These are phyloP conservation scores for Aspergillus nidulans DNA, from an alignment of 495 filamentous ascomycete genomes.

Conservation along the genomic window DNA sequence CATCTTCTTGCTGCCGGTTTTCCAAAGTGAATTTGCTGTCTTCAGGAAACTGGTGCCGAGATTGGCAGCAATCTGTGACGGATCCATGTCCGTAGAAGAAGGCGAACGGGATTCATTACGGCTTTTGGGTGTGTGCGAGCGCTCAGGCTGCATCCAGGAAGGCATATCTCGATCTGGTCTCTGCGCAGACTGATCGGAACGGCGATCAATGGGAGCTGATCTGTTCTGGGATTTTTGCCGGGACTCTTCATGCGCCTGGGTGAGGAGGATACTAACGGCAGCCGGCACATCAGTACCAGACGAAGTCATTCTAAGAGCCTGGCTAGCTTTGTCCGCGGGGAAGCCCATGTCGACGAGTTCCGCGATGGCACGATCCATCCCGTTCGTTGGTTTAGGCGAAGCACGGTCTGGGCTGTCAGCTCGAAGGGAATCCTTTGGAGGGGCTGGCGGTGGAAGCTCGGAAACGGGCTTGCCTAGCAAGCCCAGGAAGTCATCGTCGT, in stretches of 20 bases:
- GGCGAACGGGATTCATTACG: constrained; percentile 54
- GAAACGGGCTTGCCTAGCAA: constrained; percentile 83
- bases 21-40: constrained; percentile 92
- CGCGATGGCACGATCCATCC: constrained; percentile 75
- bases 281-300: constrained; percentile 78
- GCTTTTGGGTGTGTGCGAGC: constrained; percentile 29
- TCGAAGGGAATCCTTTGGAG: constrained; percentile 32
- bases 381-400: constrained; percentile 44
- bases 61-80: constrained; percentile 74
- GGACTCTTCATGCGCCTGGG: constrained; percentile 78
- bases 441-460: constrained; percentile 53
- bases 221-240: constrained; percentile 51
- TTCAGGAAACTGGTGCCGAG: constrained; percentile 83
- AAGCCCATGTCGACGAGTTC: constrained; percentile 97
- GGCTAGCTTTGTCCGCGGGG: constrained; percentile 68
- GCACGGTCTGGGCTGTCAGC: constrained; percentile 41
- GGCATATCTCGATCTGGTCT: constrained; percentile 35
- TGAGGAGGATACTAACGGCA: constrained; percentile 84
- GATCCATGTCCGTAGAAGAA: constrained; percentile 63
- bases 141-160: constrained; percentile 36
- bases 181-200: constrained; percentile 29
- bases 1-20: constrained; percentile 87
- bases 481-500: constrained; percentile 85
- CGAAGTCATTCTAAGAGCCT: constrained; percentile 73
- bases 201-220: constrained; percentile 26